A percentile compares a stretch with the other conserved stretches of the same genome.
Evolutionary conservation across 2,329 filamentous ascomycete genomes (phyloP).

Genomic region (Alternaria solani): DNA sequence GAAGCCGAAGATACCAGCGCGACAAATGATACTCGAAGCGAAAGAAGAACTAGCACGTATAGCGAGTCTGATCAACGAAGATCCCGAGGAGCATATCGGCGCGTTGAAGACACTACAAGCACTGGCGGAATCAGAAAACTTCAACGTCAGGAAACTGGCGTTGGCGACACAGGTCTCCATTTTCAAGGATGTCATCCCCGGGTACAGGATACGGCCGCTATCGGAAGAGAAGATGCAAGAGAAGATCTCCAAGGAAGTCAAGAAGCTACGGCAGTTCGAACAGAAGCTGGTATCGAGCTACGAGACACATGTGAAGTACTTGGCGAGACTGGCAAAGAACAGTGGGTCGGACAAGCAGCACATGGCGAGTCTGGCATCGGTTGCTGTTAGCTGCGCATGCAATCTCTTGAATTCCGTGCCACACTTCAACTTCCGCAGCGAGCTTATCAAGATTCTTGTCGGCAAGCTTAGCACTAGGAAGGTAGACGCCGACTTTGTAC

Average conservation of each 20-base stretch:
- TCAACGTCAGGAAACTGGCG: slow-evolving; percentile 83
- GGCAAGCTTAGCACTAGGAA: slow-evolving; percentile 78
- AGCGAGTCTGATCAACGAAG: slow-evolving; percentile 82
- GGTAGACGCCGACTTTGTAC: slow-evolving; percentile 77
- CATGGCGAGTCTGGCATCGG: slow-evolving; percentile 64
- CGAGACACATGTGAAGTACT: slow-evolving; percentile 80
- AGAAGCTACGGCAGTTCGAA: slow-evolving; percentile 82
- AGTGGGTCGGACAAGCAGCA: slow-evolving; percentile 54
- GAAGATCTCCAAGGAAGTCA: slow-evolving; percentile 92
- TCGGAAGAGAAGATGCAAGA: slow-evolving; percentile 76
- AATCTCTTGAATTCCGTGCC: slow-evolving; percentile 81
- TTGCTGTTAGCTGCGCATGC: slow-evolving; percentile 88
- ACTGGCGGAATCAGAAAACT: slow-evolving; percentile 73
- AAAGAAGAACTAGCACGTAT: slow-evolving; percentile 92
- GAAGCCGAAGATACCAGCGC: slow-evolving; percentile 72
- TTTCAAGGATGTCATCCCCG: slow-evolving; percentile 95
- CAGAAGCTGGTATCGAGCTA: slow-evolving; percentile 87
- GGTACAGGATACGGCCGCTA: slow-evolving; percentile 89
- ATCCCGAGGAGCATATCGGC: slow-evolving; percentile 87
- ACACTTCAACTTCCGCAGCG: slow-evolving; percentile 95
- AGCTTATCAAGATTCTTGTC: slow-evolving; percentile 86
- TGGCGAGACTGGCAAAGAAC: slow-evolving; percentile 72
- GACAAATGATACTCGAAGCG: slow-evolving; percentile 82
- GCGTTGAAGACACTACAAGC: slow-evolving; percentile 80
- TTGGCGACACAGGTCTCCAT: slow-evolving; percentile 87